Base-by-base conservation (phyloP, 768 basidiomycete genomes). In the Tulasnella sp. region DNA sequence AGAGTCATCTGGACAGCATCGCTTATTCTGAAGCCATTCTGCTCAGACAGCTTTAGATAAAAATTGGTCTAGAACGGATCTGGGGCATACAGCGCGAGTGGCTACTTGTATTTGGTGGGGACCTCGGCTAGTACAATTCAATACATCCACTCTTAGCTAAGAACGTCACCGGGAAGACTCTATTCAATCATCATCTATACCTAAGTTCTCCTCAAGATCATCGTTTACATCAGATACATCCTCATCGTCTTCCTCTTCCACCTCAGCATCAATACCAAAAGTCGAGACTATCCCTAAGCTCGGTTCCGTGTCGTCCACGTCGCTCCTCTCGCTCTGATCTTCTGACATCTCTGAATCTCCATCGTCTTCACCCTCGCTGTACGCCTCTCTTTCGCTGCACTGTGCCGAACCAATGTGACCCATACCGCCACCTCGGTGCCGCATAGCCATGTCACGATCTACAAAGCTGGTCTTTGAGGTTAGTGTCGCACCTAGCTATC, bases 361-460 rank as follows among this genome's bases (percentile, higher is more conserved):
- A 14, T 42, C 42, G n/a, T 42, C n/a, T n/a, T 16, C 42, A 16
- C 3, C 16, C n/a, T 12, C 16, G 4, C 42, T 42, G 16, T 42
- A 3, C 4, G 42, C 3, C 14, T 42, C 42, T 42, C n/a, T 12
- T 42, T 42, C 16, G n/a, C 14, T 2, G 42, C 42, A 16, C 4
- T 63, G 62, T 2, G 14, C 26, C 62, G n/a, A 44, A 29, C 47
- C 66, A 12, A 42, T 36, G 42, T 79, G 78, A 17, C 78, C 78
- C 34, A 78, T 64, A 5, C 75, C 78, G 0, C 75, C 72, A 1
- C 77, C 79, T 5, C 41, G 36, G 69, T 76, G 77, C 1, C 75
- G 75, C 75, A 78, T 77, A 36, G 74, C 65, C 75, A 78, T 76
- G 65, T 80, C 79, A 0, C 76, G 69, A 52, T 80, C 79, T 19